Base-by-base conservation (phyloP, 805 yeast species). In the Teunomyces gatunensis region DNA sequence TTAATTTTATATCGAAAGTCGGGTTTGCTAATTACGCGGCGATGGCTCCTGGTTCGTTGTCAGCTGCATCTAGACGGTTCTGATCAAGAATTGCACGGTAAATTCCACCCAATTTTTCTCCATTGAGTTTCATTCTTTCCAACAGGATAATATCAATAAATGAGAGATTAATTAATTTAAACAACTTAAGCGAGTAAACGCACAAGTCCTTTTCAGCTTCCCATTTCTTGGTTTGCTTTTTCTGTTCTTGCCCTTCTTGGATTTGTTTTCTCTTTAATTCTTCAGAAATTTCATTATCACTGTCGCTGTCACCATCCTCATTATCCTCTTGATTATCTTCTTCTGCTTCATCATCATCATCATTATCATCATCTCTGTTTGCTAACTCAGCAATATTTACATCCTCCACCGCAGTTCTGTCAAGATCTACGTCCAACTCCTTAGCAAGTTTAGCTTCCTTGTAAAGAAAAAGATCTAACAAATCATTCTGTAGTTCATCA, bases 391-490 rank as follows among this genome's bases (percentile, higher is more conserved):
- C 69, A 34, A 60, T 65, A 45, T 73, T 68, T 13, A 75, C 80
- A 51, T 68, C 83, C 56, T 83, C 87, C 17, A 72, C 68, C 29
- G 73, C 83, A 18, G 66, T 68, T 54, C 85, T 70, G 37, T 80
- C 84, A 45, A 83, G 58, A 10, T 73, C 67, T 2, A 69, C 56
- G 0, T 61, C 56, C n/a, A 65, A 40, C 1, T 61, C 32, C 39
- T 59, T 64, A 0, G 82, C 81, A 10, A 71, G 54, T 18, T 67
- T 65, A 5, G 75, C 68, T 54, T 84, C 89, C 48, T 75, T 71
- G 18, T 70, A 58, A 49, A 82, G 65, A 51, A 76, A 84, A 3
- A 75, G 56, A n/a, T 68, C 59, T 47, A 74, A 45, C 11, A 82
- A 52, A 2, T 65, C 55, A 0, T 55, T 52, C 47, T 70, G 69